phyloP scores from a whole-genome alignment of 495 filamentous ascomycete species.

The Glarea lozoyensis region DNA sequence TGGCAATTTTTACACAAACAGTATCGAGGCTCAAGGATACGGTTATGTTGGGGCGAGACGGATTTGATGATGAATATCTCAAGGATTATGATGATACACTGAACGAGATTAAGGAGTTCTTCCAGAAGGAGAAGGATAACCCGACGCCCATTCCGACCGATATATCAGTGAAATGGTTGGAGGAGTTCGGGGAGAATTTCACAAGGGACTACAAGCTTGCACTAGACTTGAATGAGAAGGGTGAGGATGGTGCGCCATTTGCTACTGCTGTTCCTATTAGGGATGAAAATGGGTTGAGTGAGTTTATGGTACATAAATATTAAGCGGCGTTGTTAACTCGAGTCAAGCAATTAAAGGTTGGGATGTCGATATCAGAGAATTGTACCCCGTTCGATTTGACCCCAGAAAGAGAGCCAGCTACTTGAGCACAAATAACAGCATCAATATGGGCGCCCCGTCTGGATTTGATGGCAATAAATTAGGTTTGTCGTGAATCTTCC shows the following conservation, averaged over 20 bases:
- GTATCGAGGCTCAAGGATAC: neutral
- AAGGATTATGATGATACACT: neutral
- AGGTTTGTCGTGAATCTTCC: too few relatives aligned
- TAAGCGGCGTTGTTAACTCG: too few relatives aligned
- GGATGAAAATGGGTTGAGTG: neutral
- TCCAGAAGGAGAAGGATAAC: neutral
- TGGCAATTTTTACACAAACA: neutral
- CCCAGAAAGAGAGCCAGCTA: too few relatives aligned
- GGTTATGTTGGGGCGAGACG: too few relatives aligned
- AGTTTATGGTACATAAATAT: too few relatives aligned
- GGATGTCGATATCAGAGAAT: too few relatives aligned
- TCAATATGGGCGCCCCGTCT: too few relatives aligned
- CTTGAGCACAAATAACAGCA: too few relatives aligned
- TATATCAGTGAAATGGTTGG: neutral
- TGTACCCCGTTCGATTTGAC: too few relatives aligned
- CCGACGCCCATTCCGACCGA: neutral
- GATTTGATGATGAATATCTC: neutral
- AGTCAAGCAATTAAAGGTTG: too few relatives aligned
- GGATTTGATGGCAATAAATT: too few relatives aligned
- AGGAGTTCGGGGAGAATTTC: neutral
- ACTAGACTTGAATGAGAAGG: neutral
- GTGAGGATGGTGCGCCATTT: neutral
- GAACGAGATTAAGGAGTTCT: neutral
- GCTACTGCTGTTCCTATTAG: neutral
- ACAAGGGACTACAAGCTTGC: neutral